A percentile compares a stretch with the other conserved stretches of the same genome.
phyloP scores from a whole-genome alignment of 108 stramenopile species.

The Cyclotella baltica region DNA sequence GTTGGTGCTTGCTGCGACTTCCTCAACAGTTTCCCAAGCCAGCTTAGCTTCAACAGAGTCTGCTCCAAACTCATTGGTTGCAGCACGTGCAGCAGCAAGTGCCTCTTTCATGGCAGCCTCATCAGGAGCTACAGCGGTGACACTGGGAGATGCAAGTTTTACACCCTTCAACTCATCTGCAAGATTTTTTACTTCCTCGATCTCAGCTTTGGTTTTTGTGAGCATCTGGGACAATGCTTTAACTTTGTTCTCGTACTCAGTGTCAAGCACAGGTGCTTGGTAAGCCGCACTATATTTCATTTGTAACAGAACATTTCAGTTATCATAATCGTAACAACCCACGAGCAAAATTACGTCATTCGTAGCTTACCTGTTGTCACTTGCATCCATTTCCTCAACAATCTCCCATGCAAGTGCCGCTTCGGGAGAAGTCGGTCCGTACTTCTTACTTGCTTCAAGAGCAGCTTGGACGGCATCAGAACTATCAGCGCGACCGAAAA shows the following conservation, averaged over 20 bases:
- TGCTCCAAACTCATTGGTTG: slow-evolving; percentile 58
- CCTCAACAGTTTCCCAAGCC: slow-evolving; percentile 87
- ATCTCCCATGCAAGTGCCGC: slow-evolving; percentile 85
- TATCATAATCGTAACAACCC: background rate
- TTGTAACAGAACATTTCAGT: background rate
- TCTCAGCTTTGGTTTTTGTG: slow-evolving; percentile 44
- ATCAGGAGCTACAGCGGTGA: slow-evolving; percentile 23
- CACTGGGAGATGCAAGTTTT: slow-evolving; percentile 45
- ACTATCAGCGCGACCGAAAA: slow-evolving; percentile 37
- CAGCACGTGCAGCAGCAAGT: slow-evolving; percentile 61
- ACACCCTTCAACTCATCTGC: slow-evolving; percentile 51
- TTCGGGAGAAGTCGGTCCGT: slow-evolving; percentile 64
- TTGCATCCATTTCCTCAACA: slow-evolving; percentile 81
- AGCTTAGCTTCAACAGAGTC: slow-evolving; percentile 68
- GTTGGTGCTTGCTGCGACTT: slow-evolving; percentile 62
- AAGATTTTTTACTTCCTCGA: slow-evolving; percentile 35
- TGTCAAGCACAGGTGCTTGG: slow-evolving; percentile 41
- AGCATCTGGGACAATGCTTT: slow-evolving; percentile 48
- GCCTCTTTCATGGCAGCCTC: slow-evolving; percentile 51
- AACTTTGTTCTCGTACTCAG: slow-evolving; percentile 50
- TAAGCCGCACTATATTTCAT: slow-evolving; percentile 35
- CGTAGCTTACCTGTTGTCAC: slow-evolving; percentile 77
- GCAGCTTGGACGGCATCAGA: slow-evolving; percentile 69
- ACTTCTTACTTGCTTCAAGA: slow-evolving; percentile 67
- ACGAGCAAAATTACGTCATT: too few species aligned